phyloP scores from a whole-genome alignment of 1,284 basidiomycete species.

The Uromyces viciae-fabae region DNA sequence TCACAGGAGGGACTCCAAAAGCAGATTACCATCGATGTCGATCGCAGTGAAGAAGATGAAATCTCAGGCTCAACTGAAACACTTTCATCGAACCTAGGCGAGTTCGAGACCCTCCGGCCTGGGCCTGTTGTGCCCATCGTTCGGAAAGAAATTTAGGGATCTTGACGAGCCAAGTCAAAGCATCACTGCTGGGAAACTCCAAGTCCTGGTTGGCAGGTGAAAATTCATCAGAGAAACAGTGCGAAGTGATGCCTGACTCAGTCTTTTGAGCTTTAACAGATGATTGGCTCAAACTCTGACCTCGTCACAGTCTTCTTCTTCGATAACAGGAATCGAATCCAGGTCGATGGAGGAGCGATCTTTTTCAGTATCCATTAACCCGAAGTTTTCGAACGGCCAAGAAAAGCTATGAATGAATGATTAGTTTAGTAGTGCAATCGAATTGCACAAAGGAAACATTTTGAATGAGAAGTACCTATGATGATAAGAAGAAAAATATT shows the following conservation, averaged over 20 bases:
- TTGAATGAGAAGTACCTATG: too few species aligned
- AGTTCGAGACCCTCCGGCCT: neutral
- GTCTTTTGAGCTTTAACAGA: neutral
- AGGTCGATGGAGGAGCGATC: slow-evolving; percentile 29
- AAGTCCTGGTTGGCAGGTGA: slow-evolving; percentile 11
- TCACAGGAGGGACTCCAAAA: too few species aligned
- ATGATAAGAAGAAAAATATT: too few species aligned
- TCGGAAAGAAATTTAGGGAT: slow-evolving; percentile 43
- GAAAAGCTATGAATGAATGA: too few species aligned
- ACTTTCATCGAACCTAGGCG: slow-evolving; percentile 36
- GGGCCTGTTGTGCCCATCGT: slow-evolving; percentile 40
- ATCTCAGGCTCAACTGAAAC: slow-evolving; percentile 17
- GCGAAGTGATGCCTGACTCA: neutral
- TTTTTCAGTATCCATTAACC: slow-evolving; percentile 44
- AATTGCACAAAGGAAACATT: too few species aligned
- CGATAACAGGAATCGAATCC: slow-evolving; percentile 27
- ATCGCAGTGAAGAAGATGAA: neutral
- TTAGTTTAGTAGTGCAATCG: too few species aligned
- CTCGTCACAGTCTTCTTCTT: slow-evolving; percentile 44
- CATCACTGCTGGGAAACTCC: neutral
- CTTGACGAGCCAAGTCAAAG: slow-evolving; percentile 38
- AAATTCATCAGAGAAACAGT: neutral
- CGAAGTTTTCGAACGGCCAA: too few species aligned
- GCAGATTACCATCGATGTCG: too few species aligned
- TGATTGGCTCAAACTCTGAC: too few species aligned